Evolutionary conservation across 1,139 yeast genomes (phyloP).

Genomic region (Hansenula sp.): DNA sequence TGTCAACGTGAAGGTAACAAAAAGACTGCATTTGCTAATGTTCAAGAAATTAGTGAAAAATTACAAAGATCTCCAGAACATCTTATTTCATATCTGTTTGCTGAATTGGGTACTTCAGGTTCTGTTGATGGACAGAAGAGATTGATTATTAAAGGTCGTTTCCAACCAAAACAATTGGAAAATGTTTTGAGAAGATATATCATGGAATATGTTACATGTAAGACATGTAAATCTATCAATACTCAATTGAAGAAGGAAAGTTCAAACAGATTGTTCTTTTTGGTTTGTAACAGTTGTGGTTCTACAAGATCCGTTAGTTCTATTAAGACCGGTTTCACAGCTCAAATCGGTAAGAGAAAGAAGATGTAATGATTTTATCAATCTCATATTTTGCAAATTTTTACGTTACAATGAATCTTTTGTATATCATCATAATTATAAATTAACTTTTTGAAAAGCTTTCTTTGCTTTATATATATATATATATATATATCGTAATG

Average conservation of each 20-base stretch:
- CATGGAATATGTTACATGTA: conserved; percentile 95
- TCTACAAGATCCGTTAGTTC: conserved; percentile 96
- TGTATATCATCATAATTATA: conserved; percentile 1
- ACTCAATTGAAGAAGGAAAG: conserved; percentile 94
- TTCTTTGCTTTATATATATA: background rate
- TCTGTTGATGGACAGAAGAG: conserved; percentile 98
- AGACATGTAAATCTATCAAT: conserved; percentile 97
- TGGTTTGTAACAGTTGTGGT: conserved; percentile 98
- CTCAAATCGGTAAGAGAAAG: conserved; percentile 81
- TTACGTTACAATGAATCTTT: conserved; percentile 1
- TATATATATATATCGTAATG: too few species aligned
- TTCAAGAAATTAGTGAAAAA: conserved; percentile 90
- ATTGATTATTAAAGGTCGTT: conserved; percentile 95
- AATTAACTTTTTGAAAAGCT: background rate
- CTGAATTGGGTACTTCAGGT: conserved; percentile 99
- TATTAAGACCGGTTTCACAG: conserved; percentile 99
- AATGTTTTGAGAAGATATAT: conserved; percentile 94
- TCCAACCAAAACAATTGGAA: conserved; percentile 97
- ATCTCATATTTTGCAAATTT: background rate
- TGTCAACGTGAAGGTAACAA: conserved; percentile 97
- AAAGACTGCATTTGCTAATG: conserved; percentile 93
- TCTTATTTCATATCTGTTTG: conserved; percentile 92
- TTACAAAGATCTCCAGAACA: conserved; percentile 97
- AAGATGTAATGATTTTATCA: conserved; percentile 23
- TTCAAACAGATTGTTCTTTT: conserved; percentile 92